Conservation (phyloP, 805 yeast genomes). For the Schizosaccharomyces cryophilus region DNA sequence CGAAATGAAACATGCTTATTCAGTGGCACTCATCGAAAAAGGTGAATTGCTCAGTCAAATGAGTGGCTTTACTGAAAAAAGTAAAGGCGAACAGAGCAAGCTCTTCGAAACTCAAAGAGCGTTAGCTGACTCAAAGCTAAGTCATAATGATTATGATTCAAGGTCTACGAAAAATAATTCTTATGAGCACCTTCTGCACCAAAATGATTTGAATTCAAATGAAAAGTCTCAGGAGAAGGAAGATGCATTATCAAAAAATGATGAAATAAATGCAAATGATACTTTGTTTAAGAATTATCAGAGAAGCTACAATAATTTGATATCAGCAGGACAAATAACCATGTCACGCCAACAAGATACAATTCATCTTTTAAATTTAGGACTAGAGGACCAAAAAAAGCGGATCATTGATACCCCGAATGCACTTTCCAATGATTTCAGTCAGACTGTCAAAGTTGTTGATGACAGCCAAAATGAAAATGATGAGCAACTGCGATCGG, state of each 20-base stretch:
- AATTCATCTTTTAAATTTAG: no score
- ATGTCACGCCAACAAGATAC: no score
- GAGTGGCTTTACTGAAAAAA: background rate
- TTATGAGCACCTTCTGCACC: no score
- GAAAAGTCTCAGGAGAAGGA: no score
- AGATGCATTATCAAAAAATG: background rate
- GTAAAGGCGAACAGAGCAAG: background rate
- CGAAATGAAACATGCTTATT: background rate
- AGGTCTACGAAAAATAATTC: no score
- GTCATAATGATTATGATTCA: background rate
- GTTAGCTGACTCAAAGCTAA: background rate
- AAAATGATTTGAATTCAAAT: no score
- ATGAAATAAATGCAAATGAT: background rate
- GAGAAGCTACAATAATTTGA: background rate
- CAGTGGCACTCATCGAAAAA: background rate
- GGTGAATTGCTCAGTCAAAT: background rate
- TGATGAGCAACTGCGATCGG: background rate
- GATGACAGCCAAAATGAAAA: no score
- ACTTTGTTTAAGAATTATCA: background rate
- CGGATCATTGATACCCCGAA: no score
- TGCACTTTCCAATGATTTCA: no score
- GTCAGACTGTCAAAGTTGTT: no score
- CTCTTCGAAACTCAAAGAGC: background rate
- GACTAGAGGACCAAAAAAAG: no score
- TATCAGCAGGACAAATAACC: background rate